Base-by-base conservation (phyloP, 768 basidiomycete species). In the Serendipita sp. region DNA sequence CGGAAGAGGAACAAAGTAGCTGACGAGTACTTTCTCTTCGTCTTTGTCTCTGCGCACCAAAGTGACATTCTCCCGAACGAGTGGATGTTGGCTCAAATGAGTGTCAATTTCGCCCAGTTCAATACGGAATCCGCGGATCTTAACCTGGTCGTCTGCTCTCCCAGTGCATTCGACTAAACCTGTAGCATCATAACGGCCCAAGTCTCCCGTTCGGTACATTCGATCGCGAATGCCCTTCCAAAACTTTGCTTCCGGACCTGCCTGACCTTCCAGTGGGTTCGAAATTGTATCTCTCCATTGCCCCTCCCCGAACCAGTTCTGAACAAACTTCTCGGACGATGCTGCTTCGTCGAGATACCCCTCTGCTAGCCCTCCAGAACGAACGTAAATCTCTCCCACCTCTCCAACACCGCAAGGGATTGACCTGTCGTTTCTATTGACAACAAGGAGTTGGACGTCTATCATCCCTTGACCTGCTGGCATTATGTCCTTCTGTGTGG, bases 91-190 rank as follows among this genome's bases (percentile, higher is more conserved):
- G 69, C 88, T 89, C 65, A 99, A 83, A 76, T 95, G 86, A 0
- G 90, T 96, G 73, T 99, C 96, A 68, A 99, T 96, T 74, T 99
- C 96, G 15, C 94, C 94, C 4, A 98, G 81, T 73, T 99, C 96
- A 71, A 99, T 98, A 30, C 96, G 81, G 85, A 99, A 99, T 1
- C 96, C 96, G 64, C 96, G 89, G 74, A 99, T 98, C 77, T 99
- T 98, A 76, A 99, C 91, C 72, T 99, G 96, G 72, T 98, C 95
- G 72, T 99, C 96, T 1, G 95, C 94, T 24, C 96, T 84, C 18
- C 96, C 96, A 0, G 90, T 93, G 72, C 96, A 98, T 74, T 99
- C 96, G 10, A 99, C 96, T 37, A 82, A 84, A 3, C 96, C 96
- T 72, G 88, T 82, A 1, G 96, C 90, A 37, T 88, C 78, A 74